Base-by-base conservation (phyloP, 2,329 filamentous ascomycete species). In the Clathrospora elynae region DNA sequence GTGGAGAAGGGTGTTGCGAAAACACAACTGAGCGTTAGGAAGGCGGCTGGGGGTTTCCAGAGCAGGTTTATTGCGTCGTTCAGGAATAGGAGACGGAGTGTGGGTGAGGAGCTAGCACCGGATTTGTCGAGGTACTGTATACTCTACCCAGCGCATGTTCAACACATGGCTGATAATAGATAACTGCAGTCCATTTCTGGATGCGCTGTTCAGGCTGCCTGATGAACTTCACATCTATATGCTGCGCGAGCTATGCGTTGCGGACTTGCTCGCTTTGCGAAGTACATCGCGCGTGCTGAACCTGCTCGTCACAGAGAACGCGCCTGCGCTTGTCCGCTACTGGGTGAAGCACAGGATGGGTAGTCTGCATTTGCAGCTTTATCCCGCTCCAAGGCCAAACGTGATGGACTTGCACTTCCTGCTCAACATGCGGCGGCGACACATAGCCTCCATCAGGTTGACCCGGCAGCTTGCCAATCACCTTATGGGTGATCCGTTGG, bases 211-310 rank as follows among this genome's bases (percentile, higher is more conserved):
- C 32, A 59, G 57, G 10, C 53, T 70, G 33, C 67, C 67, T 10
- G 59, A 61, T 40, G 67, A 70, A 46, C 53, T 70, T 30, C 62
- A 67, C 44, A 54, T 67, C 6, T 55, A 64, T 41, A 64, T 70
- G 24, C 48, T 70, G 25, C 61, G 62, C 51, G 58, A 66, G 39
- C 52, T 70, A 5, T 62, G 55, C 40, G 62, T 70, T 24, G 59
- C 62, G 11, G 67, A 70, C 31, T 41, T 70, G 24, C 53, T 69
- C 14, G 54, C 65, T 18, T 43, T 70, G 20, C 59, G 67, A 19
- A 51, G 46, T 26, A 63, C 65, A 14, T 68, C 56, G 20, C 65
- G 61, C 16, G 53, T 61, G 6, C 44, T 68, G 12, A 67, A 66
- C 37, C 56, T 64, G 35, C 49, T 70, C 31, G 55, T 70, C 30